phyloP scores from a whole-genome alignment of 768 basidiomycete genomes.

The Pleurotus tuoliensis region DNA sequence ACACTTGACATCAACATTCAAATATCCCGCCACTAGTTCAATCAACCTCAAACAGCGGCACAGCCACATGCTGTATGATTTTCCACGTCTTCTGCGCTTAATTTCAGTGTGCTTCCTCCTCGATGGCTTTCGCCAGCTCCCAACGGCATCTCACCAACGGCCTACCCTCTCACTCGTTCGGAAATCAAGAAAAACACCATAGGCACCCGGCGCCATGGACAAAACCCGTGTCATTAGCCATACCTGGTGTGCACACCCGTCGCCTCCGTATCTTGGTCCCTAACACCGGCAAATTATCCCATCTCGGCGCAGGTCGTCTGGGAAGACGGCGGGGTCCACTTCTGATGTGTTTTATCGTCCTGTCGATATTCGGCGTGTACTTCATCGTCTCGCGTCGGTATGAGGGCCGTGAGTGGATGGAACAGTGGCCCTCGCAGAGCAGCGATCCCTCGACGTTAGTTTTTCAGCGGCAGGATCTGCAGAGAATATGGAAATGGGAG shows the following conservation, averaged over 20 bases:
- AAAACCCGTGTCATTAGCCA: slow-evolving; percentile 51
- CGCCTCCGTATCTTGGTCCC: slow-evolving; percentile 57
- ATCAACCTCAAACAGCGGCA: not conserved
- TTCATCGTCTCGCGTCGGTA: slow-evolving; percentile 40
- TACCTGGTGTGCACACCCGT: slow-evolving; percentile 55
- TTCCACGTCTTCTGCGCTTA: slow-evolving; percentile 1
- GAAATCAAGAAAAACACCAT: slow-evolving; percentile 37
- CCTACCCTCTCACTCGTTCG: slow-evolving; percentile 39
- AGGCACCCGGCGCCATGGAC: slow-evolving; percentile 40
- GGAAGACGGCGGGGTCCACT: slow-evolving; percentile 54
- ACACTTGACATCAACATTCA: too few relatives aligned
- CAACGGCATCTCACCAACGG: slow-evolving; percentile 22
- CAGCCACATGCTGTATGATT: slow-evolving; percentile 2
- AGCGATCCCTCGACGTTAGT: slow-evolving; percentile 65
- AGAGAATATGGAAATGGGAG: slow-evolving; percentile 93
- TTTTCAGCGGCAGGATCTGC: slow-evolving; percentile 65
- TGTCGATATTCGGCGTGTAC: slow-evolving; percentile 47
- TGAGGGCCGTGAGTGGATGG: slow-evolving; percentile 38
- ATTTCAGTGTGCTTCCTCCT: not conserved
- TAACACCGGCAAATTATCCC: slow-evolving; percentile 44
- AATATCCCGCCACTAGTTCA: too few relatives aligned
- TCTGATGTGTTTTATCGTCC: slow-evolving; percentile 45
- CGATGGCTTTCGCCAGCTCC: slow-evolving; percentile 2
- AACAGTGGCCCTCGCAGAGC: slow-evolving; percentile 29
- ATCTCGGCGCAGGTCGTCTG: slow-evolving; percentile 39